Evolutionary conservation across 441 rosid genomes (phyloP).

Genomic region (Theobroma grandiflorum): DNA sequence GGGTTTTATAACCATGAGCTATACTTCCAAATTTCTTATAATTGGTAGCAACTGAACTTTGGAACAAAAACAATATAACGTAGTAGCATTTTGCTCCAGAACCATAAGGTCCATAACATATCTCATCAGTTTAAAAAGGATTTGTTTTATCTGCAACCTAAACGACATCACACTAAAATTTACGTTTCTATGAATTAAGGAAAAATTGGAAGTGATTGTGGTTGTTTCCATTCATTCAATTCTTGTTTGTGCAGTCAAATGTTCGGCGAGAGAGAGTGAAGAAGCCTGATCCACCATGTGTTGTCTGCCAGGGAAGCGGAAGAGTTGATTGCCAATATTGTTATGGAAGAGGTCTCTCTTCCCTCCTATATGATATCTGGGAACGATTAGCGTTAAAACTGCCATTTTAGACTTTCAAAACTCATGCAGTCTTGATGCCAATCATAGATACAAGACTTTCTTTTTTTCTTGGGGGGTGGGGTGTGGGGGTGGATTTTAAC

Average conservation of each 20-base stretch:
- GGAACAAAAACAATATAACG: neutral
- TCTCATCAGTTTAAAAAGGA: neutral
- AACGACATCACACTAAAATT: neutral
- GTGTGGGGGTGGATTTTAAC: neutral
- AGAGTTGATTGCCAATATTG: constrained; percentile 70
- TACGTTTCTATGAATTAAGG: neutral
- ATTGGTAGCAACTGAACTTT: neutral
- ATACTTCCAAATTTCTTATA: neutral
- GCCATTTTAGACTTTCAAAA: neutral
- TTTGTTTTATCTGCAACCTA: neutral
- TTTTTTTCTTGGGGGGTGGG: neutral
- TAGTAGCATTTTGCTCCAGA: neutral
- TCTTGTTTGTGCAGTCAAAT: constrained; percentile 50
- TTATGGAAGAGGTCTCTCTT: constrained; percentile 61
- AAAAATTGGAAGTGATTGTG: neutral
- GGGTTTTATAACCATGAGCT: neutral
- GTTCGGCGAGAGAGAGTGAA: constrained; percentile 47
- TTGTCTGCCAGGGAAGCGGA: constrained; percentile 72
- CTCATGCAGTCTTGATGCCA: neutral
- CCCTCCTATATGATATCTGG: neutral
- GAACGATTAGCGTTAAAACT: neutral
- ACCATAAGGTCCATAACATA: neutral
- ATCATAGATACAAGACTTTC: neutral
- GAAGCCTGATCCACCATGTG: constrained; percentile 69
- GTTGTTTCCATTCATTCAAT: neutral